A percentile compares a stretch with the other conserved stretches of the same genome.
Conservation (phyloP, 495 filamentous ascomycete species). For the Viridothelium virens region DNA sequence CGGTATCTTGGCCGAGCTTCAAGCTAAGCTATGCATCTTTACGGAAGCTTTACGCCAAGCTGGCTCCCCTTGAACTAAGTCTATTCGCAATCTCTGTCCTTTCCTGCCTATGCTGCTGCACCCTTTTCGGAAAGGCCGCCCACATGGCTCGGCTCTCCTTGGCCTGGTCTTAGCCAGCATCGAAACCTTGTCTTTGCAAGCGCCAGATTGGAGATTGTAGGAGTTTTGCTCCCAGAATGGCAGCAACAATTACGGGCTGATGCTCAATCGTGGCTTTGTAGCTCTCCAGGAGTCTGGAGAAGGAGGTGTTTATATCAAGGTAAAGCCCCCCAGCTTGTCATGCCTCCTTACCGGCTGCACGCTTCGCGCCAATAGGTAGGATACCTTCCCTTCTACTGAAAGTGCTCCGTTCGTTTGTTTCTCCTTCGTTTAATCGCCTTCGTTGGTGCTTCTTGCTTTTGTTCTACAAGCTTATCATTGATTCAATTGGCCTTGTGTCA, state of each 20-base stretch:
- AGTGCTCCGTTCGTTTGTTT: background rate
- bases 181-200: background rate
- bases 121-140: background rate
- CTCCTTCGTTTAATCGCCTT: background rate
- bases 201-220: background rate
- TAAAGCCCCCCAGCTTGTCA: background rate
- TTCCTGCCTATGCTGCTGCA: background rate
- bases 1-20: background rate
- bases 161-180: background rate
- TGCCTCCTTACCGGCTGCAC: background rate
- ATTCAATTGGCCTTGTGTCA: background rate
- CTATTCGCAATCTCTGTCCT: background rate
- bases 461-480: background rate
- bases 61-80: background rate
- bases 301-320: background rate
- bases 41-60: background rate
- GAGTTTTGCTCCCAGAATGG: background rate
- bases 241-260: background rate
- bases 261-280: background rate
- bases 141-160: background rate
- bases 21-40: background rate
- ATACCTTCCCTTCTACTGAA: slow-evolving; percentile 1
- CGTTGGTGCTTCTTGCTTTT: slow-evolving; percentile 5
- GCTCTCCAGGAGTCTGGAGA: background rate
- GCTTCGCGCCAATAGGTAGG: slow-evolving; percentile 2